Conservation (phyloP, 257 asterid species). For the Penstemon eatonii region DNA sequence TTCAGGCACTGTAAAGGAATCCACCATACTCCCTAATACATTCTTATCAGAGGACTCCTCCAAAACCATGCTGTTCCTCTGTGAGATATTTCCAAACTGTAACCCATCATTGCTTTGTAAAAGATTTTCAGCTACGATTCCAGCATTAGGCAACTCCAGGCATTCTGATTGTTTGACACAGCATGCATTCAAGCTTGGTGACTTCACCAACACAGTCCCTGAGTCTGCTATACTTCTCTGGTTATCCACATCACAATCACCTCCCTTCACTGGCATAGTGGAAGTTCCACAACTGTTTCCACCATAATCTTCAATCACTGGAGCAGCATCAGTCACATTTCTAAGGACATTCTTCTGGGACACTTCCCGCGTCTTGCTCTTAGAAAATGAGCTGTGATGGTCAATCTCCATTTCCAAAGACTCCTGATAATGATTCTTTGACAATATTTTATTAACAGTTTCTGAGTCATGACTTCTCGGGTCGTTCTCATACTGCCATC, state of each 20-base stretch:
- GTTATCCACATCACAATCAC: slow-evolving; percentile 28
- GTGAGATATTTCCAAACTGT: slow-evolving; percentile 21
- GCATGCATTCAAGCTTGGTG: slow-evolving; percentile 30
- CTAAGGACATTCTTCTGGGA: slow-evolving; percentile 29
- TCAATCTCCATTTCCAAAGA: slow-evolving; percentile 30
- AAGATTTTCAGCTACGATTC: slow-evolving; percentile 30
- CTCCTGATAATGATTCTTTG: slow-evolving; percentile 34
- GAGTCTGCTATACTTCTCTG: slow-evolving; percentile 23
- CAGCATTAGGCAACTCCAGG: slow-evolving; percentile 32
- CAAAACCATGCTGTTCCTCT: slow-evolving; percentile 27
- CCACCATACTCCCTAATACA: slow-evolving; percentile 30
- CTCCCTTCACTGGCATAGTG: slow-evolving; percentile 26
- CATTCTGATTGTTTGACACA: slow-evolving; percentile 33
- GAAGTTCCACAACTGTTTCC: slow-evolving; percentile 26
- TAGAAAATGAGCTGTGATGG: slow-evolving; percentile 27
- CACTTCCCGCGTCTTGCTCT: slow-evolving; percentile 31
- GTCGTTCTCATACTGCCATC: slow-evolving; percentile 16
- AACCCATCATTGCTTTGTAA: slow-evolving; percentile 23
- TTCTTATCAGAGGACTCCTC: slow-evolving; percentile 29
- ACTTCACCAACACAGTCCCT: slow-evolving; percentile 29
- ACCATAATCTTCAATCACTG: slow-evolving; percentile 29
- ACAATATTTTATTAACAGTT: slow-evolving; percentile 21
- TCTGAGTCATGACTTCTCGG: slow-evolving; percentile 15
- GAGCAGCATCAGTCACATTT: slow-evolving; percentile 28
- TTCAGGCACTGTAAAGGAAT: slow-evolving; percentile 31